Base-by-base conservation (phyloP, 2,329 filamentous ascomycete species). In the Metarhizium robertsii region DNA sequence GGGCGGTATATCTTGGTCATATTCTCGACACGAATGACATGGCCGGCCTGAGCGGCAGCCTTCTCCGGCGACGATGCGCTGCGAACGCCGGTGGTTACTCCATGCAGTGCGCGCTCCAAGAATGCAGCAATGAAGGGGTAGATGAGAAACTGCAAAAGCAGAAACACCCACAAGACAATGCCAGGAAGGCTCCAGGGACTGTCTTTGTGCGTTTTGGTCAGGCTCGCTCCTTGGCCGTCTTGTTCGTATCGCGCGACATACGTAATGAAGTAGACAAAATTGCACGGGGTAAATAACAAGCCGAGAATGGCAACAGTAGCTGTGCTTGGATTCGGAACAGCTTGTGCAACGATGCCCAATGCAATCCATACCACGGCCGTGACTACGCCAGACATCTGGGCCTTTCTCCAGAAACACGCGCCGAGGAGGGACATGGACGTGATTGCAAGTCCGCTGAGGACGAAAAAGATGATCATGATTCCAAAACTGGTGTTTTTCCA, bases 201-300 rank as follows among this genome's bases (percentile, higher is more conserved):
- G 0, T 77, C 87, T 67, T 0, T 89, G 88, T 0, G 88, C 81
- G 1, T 73, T 73, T 47, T 82, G 68, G 5, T 79, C 65, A 3
- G 96, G 73, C 59, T 88, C 81, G 0, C 0, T 81, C 73, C 45
- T 75, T 64, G 20, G 81, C 74, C 55, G 84, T 66, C 59, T 78
- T 76, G 88, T 70, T 96, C 88, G 67, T 83, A 96, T 45, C 88
- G 84, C 11, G 91, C 88, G 69, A 92, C 80, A 59, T 86, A 80
- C 18, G 88, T 83, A 54, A 85, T 78, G 66, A 92, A 94, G 67
- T 86, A 91, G 16, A 92, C 87, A 65, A 90, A 96, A 62, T 90
- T 92, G 76, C 92, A 95, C 0, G 92, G 88, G 0, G 90, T 82
- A 66, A 96, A 96, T 0, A 96, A 69, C 16, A 95, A 66, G 58